Percentiles rank a stretch among this genome's conserved stretches.
phyloP scores from a whole-genome alignment of 2,329 filamentous ascomycete genomes.

The Xylariaceae sp. region DNA sequence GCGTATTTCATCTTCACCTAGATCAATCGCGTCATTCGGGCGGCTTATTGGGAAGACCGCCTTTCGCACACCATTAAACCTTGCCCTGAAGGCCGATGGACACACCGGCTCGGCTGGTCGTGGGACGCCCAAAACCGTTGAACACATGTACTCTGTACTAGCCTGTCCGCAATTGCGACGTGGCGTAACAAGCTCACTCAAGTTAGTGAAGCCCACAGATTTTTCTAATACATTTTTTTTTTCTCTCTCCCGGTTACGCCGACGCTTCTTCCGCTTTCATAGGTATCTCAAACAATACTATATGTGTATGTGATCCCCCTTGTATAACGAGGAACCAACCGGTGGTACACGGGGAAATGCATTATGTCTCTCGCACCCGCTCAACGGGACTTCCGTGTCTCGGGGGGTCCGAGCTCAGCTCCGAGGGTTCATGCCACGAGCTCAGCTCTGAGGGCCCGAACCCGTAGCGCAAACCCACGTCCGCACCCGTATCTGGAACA shows the following conservation, averaged over 20 bases:
- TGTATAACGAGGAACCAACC: neutral
- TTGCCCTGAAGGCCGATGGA: neutral
- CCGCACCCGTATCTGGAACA: too few relatives aligned
- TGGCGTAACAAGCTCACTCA: neutral
- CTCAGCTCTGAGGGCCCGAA: slow-evolving; percentile 10
- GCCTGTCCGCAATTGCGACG: neutral
- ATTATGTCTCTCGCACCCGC: too few relatives aligned
- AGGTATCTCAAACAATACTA: too few relatives aligned
- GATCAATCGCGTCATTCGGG: neutral
- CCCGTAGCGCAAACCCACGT: neutral
- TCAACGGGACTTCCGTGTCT: too few relatives aligned
- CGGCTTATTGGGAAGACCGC: neutral
- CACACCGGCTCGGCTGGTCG: too few relatives aligned
- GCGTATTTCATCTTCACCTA: neutral
- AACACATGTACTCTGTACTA: neutral
- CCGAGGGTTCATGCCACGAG: neutral
- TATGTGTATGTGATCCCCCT: too few relatives aligned
- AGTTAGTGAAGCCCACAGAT: too few relatives aligned
- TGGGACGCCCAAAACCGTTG: neutral
- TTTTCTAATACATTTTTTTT: too few relatives aligned
- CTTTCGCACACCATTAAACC: neutral
- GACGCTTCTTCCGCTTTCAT: too few relatives aligned
- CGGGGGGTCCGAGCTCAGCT: neutral
- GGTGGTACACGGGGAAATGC: neutral
- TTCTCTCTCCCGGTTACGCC: too few relatives aligned